A percentile compares a stretch with the other conserved stretches of the same genome.
Conservation (phyloP, 306 rosid genomes). For the Casuarina glauca region DNA sequence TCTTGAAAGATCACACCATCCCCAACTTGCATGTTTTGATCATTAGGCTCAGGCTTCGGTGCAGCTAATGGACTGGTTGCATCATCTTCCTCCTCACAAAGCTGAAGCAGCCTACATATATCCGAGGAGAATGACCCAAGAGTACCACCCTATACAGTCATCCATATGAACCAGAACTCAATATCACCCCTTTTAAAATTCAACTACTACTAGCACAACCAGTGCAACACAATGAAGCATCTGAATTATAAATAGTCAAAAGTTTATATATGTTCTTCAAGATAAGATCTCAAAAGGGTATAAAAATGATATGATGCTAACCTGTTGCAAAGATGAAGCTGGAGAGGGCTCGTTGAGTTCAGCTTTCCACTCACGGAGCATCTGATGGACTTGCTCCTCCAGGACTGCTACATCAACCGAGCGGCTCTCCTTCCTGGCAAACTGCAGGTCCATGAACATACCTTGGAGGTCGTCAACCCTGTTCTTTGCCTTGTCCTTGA, state of each 20-base stretch:
- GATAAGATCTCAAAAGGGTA: slow-evolving; percentile 19
- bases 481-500: slow-evolving; percentile 96
- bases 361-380: slow-evolving; percentile 99
- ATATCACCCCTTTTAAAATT: slow-evolving; percentile 35
- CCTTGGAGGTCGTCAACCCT: slow-evolving; percentile 93
- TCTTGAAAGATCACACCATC: slow-evolving; percentile 55
- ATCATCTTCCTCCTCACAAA: slow-evolving; percentile 97
- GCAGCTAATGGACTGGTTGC: slow-evolving; percentile 93
- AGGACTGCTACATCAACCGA: slow-evolving; percentile 67
- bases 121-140: slow-evolving; percentile 97
- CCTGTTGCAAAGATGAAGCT: slow-evolving; percentile 95
- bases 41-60: slow-evolving; percentile 83
- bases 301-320: slow-evolving; percentile 39
- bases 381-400: slow-evolving; percentile 97
- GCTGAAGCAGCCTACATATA: slow-evolving; percentile 85
- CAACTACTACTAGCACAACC: slow-evolving; percentile 27
- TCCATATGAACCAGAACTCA: slow-evolving; percentile 49
- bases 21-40: slow-evolving; percentile 64
- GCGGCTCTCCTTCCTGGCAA: slow-evolving; percentile 98
- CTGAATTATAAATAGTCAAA: slow-evolving; percentile 18
- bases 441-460: slow-evolving; percentile 82
- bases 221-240: slow-evolving; percentile 25
- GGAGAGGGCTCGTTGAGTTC: slow-evolving; percentile 98
- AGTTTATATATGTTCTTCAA: slow-evolving; percentile 16
- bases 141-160: slow-evolving; percentile 74